Evolutionary conservation across 73 alveolate genomes (phyloP), one percentile per base, ranked within the genome.

Genomic region (Paramecium sexaurelia): DNA sequence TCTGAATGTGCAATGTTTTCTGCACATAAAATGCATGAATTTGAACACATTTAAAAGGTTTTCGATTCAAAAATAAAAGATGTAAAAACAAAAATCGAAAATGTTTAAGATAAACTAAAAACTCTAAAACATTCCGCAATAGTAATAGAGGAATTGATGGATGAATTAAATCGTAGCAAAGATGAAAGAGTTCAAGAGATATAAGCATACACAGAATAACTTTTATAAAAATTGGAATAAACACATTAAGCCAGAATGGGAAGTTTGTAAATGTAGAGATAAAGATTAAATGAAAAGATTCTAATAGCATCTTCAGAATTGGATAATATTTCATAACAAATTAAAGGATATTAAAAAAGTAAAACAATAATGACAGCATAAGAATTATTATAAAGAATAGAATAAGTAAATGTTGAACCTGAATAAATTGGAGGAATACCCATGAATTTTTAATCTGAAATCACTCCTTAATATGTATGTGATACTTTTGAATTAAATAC

Each of bases 1-100:
- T 96, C 99, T 29, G 99, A 98, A 82, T 98, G 99, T 84, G 99
- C 98, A 24, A 96, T 98, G 99, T 95, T 98, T 95, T 97, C 97
- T 55, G 98, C 93, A 47, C 99, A 98, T 93, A 95, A 97, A 94
- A 93, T 56, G 36, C 99, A 98, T 92, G 95, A 95, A 73, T 95
- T 98, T 87, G 98, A 98, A 93, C 97, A 98, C 55, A 92, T 98
- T 6, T 85, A 89, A 55, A 95, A 84, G 61, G 97, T 97, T 22
- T 98, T 97, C 55, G 92, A 89, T 67, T 75, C 87, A 45, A 90
- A 95, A 75, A 91, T 97, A 36, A 92, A 94, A 56, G 98, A 93
- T 17, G 96, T 97, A 6, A 95, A 97, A 55, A 85, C 55, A 45
- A 87, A 94, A 55, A 91, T 97, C 22, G 96, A 94, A 51, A 95